These are phyloP conservation scores for Trypanosoma avium DNA, from an alignment of 208 protist genomes.

Conservation along the genomic window DNA sequence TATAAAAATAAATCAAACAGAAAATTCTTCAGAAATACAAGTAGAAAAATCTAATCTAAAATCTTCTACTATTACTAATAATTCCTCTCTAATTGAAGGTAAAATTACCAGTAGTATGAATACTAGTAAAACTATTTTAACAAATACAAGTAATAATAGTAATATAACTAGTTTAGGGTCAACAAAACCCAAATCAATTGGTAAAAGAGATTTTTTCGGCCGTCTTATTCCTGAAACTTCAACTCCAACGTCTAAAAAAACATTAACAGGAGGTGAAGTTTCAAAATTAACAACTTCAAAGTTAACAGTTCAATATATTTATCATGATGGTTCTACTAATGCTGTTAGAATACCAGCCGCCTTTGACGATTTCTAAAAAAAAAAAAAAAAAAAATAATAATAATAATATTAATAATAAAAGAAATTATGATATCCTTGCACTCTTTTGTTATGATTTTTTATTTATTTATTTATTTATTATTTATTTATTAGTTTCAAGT, in stretches of 20 bases:
- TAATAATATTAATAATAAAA: neutral
- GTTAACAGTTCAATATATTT: conserved; percentile 50
- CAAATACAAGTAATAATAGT: neutral
- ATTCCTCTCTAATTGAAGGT: neutral
- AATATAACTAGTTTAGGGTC: neutral
- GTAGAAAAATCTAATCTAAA: neutral
- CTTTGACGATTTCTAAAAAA: conserved; percentile 59
- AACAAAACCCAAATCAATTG: neutral
- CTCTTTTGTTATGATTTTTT: neutral
- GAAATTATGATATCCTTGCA: neutral
- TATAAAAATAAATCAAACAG: neutral
- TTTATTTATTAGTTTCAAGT: neutral
- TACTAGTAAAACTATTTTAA: too few relatives aligned
- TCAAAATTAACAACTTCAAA: neutral
- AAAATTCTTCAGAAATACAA: neutral
- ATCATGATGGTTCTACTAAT: conserved; percentile 83
- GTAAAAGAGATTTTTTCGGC: conserved; percentile 70
- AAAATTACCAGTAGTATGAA: too few relatives aligned
- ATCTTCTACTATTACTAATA: neutral
- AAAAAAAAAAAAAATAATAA: conserved; percentile 10
- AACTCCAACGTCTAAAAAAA: conserved; percentile 11
- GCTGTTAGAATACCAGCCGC: conserved; percentile 75
- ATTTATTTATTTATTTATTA: neutral
- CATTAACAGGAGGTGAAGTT: conserved; percentile 12
- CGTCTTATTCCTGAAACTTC: conserved; percentile 34